Base-by-base conservation (phyloP, 352 stramenopile species). In the Pythium aristosporum region DNA sequence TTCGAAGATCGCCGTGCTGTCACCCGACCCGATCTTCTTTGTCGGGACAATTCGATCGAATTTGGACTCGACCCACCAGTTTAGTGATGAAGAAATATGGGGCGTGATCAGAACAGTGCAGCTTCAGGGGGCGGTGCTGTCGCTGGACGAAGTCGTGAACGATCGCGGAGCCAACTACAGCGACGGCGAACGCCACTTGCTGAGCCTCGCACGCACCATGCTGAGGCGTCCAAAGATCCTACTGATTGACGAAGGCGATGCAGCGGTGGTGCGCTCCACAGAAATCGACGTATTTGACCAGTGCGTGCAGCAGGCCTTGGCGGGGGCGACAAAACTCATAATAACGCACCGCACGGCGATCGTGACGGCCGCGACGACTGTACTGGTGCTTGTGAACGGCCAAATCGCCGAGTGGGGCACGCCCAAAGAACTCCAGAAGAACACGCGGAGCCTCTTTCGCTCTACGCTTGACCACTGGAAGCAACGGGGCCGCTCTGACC, bases 311-410 rank as follows among this genome's bases (percentile, higher is more conserved):
- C 25, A 58, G 21, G 59, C 57, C 12, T 72, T 77, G 32, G 53
- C 77, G 11, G 66, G 88, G 16, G 97, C 81, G 61, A 99, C 97
- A 3, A 72, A 96, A 42, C 67, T 99, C 2, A 98, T 91, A 12
- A 98, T 99, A 65, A 97, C 97, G 36, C 96, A 99, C 76, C 88
- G 97, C 20, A 72, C 99, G 20, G 87, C 98, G 67, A 99, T 96
- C 7, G 98, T 99, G 50, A 93, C 98, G 71, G 93, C 99, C 68
- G 96, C 87, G 61, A 94, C 99, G 71, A 73, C 74, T 15, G 94
- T 99, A 28, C 62, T 99, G 20, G 97, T 99, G 2, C 91, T 99
- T 75, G 96, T 98, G 59, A 75, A 91, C 44, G 97, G 97, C 15
- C 76, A 75, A 20, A 85, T 96, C 13, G 90, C 81, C 16, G 94